phyloP scores from a whole-genome alignment of 2,329 filamentous ascomycete species.

The Fusarium sublunatum region DNA sequence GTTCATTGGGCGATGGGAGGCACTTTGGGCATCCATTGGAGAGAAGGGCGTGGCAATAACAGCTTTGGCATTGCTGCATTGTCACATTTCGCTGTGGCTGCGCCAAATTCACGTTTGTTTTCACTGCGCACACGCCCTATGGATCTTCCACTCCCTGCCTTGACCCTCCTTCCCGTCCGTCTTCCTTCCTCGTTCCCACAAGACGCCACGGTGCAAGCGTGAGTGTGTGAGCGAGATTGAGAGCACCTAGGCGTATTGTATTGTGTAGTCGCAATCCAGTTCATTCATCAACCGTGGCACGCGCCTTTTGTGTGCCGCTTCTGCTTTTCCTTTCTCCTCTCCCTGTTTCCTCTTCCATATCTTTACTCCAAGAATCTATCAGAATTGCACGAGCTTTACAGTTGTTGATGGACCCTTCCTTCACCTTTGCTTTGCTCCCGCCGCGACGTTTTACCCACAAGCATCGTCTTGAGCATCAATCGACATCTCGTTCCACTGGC shows the following conservation, averaged over 20 bases:
- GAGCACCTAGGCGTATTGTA: conserved; percentile 12
- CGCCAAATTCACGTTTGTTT: conserved; percentile 30
- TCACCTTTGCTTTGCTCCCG: conserved; percentile 14
- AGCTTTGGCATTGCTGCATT: conserved; percentile 22
- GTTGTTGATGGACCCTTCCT: conserved; percentile 33
- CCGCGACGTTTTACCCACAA: conserved; percentile 20
- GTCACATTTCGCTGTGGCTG: conserved; percentile 29
- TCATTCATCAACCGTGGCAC: conserved; percentile 33
- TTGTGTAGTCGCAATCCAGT: conserved; percentile 19
- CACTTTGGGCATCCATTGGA: conserved; percentile 21
- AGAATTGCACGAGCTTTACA: conserved; percentile 25
- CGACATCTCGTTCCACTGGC: conserved; percentile 46
- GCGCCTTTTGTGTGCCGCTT: conserved; percentile 18
- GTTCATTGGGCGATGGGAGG: conserved; percentile 19
- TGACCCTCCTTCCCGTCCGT: conserved; percentile 28
- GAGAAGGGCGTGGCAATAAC: conserved; percentile 13
- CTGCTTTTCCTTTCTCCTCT: conserved; percentile 5
- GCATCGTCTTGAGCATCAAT: conserved; percentile 42
- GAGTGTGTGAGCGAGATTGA: conserved; percentile 17
- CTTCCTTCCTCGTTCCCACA: conserved; percentile 24
- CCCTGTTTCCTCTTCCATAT: conserved; percentile 2
- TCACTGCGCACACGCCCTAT: conserved; percentile 10
- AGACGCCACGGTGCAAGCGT: conserved; percentile 19
- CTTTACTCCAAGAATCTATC: conserved; percentile 9
- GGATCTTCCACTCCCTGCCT: conserved; percentile 9